These are phyloP conservation scores for Alternaria brassicae DNA, from an alignment of 2,329 filamentous ascomycete species.

Conservation along the genomic window DNA sequence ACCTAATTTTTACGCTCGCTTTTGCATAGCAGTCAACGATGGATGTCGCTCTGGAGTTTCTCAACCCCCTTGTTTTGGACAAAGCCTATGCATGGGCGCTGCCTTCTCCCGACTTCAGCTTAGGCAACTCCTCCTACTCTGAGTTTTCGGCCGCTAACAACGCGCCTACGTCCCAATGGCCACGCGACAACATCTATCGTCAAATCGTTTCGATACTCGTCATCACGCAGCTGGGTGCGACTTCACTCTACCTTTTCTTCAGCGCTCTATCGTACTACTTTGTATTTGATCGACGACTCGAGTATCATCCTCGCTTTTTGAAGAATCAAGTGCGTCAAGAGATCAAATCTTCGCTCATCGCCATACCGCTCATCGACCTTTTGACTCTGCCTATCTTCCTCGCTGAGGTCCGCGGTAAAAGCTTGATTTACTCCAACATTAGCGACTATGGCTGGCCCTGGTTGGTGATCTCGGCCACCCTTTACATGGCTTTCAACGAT, in stretches of 20 bases:
- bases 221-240: slow-evolving; percentile 11
- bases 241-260: slow-evolving; percentile 13
- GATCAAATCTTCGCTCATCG: slow-evolving; percentile 10
- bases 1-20: slow-evolving; percentile 9
- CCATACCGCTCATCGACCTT: slow-evolving; percentile 12
- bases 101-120: neutral
- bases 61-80: slow-evolving; percentile 15
- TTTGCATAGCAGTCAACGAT: slow-evolving; percentile 10
- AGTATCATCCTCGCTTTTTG: slow-evolving; percentile 14
- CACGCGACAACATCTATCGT: slow-evolving; percentile 15
- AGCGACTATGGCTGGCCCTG: slow-evolving; percentile 13
- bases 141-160: neutral
- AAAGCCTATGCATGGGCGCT: slow-evolving; percentile 16
- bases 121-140: slow-evolving; percentile 7
- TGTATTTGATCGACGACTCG: slow-evolving; percentile 13
- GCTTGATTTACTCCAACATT: slow-evolving; percentile 4
- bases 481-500: slow-evolving; percentile 15
- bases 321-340: slow-evolving; percentile 13
- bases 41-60: slow-evolving; percentile 14
- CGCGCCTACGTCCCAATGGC: slow-evolving; percentile 9
- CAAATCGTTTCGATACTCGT: slow-evolving; percentile 12
- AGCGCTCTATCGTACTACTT: slow-evolving; percentile 10
- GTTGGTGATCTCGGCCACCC: slow-evolving; percentile 2
- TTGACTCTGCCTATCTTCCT: slow-evolving; percentile 10
- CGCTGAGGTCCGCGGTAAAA: slow-evolving; percentile 11